phyloP scores from a whole-genome alignment of 805 yeast species.

The Candida manassasensis region DNA sequence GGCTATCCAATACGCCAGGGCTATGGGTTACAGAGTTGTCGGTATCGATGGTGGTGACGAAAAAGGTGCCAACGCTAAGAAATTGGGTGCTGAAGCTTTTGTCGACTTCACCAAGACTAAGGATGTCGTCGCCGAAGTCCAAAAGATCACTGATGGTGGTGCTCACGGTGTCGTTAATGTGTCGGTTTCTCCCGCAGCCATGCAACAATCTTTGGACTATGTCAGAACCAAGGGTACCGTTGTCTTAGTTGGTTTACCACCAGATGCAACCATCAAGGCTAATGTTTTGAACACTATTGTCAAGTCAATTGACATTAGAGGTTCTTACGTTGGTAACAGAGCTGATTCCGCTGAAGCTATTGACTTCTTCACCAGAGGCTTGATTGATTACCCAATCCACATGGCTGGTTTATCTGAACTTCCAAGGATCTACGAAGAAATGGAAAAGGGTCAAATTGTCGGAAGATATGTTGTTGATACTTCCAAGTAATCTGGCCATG shows the following conservation, averaged over 20 bases:
- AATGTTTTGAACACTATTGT: constrained; percentile 39
- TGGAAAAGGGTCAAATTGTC: constrained; percentile 39
- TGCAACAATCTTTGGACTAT: constrained; percentile 41
- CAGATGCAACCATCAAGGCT: constrained; percentile 38
- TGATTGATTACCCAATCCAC: constrained; percentile 39
- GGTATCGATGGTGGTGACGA: constrained; percentile 75
- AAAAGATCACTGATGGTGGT: constrained; percentile 53
- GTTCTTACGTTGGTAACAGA: constrained; percentile 45
- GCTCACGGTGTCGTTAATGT: constrained; percentile 48
- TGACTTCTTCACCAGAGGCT: constrained; percentile 41
- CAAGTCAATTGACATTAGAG: constrained; percentile 33
- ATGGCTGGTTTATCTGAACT: constrained; percentile 38
- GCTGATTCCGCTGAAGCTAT: constrained; percentile 43
- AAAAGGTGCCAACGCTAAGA: constrained; percentile 51
- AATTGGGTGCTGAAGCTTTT: constrained; percentile 60
- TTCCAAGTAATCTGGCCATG: constrained; percentile 26
- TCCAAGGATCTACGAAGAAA: constrained; percentile 34
- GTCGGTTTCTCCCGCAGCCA: constrained; percentile 51
- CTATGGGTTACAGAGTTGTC: constrained; percentile 65
- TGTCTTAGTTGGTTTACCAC: constrained; percentile 43
- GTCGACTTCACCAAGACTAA: constrained; percentile 51
- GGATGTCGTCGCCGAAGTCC: constrained; percentile 44
- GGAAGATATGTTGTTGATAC: constrained; percentile 45
- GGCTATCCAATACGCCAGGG: constrained; percentile 71
- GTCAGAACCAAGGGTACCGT: constrained; percentile 40